Conservation (phyloP, 2,329 filamentous ascomycete genomes). For the Fonsecaea pedrosoi region DNA sequence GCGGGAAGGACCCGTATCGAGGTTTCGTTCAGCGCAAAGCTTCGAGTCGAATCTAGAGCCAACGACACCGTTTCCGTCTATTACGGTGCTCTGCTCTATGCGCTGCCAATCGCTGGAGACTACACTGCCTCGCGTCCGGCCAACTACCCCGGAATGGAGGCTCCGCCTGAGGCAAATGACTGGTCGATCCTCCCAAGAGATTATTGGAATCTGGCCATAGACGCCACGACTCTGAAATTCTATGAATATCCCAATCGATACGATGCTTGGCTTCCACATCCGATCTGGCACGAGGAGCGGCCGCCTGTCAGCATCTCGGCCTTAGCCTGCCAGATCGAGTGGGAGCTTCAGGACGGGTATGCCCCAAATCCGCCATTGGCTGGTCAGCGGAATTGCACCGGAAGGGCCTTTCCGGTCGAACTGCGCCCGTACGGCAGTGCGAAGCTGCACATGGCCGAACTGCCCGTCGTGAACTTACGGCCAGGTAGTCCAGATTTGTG, state of each 20-base stretch:
- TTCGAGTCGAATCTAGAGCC: slow-evolving; percentile 48
- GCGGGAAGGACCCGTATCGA: slow-evolving; percentile 46
- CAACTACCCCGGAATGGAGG: slow-evolving; percentile 40
- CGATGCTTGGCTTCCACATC: slow-evolving; percentile 38
- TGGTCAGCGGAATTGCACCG: slow-evolving; percentile 46
- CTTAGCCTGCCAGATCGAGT: slow-evolving; percentile 50
- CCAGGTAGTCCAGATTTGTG: slow-evolving; percentile 36
- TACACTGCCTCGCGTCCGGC: slow-evolving; percentile 40
- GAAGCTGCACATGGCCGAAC: slow-evolving; percentile 56
- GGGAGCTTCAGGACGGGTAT: slow-evolving; percentile 46
- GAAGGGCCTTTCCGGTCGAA: slow-evolving; percentile 46
- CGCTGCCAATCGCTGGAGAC: slow-evolving; percentile 48
- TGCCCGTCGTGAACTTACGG: slow-evolving; percentile 45
- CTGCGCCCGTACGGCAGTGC: slow-evolving; percentile 57
- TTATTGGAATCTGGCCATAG: slow-evolving; percentile 44
- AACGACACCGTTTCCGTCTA: slow-evolving; percentile 55
- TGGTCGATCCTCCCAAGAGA: slow-evolving; percentile 47
- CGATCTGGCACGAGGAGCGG: slow-evolving; percentile 43
- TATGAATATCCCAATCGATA: slow-evolving; percentile 41
- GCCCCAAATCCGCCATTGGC: slow-evolving; percentile 46
- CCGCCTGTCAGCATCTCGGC: slow-evolving; percentile 49
- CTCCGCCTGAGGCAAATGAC: slow-evolving; percentile 44
- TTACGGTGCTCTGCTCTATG: slow-evolving; percentile 54
- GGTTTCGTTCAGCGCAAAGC: slow-evolving; percentile 45
- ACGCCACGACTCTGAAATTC: slow-evolving; percentile 46